Evolutionary conservation across 345 rosid species (phyloP).

Genomic region (Populus davidiana): DNA sequence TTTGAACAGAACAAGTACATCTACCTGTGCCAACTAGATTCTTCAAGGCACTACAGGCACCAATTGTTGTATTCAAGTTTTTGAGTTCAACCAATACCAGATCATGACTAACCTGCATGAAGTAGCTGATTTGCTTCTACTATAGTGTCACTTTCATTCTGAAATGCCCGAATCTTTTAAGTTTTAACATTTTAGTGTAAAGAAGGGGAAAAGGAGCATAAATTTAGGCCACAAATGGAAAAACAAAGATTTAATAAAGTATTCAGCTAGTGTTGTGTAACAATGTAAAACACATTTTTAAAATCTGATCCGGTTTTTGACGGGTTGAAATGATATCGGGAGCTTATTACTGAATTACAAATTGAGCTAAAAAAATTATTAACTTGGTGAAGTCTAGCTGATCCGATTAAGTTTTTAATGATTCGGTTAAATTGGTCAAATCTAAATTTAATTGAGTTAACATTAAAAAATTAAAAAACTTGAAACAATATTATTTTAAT

Average conservation of each 20-base stretch:
- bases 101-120: background rate
- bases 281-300: too few relatives aligned
- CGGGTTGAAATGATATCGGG: too few relatives aligned
- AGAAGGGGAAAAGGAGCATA: background rate
- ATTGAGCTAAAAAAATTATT: too few relatives aligned
- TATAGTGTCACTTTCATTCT: background rate
- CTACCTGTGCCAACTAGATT: background rate
- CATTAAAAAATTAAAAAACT: too few relatives aligned
- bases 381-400: too few relatives aligned
- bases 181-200: background rate
- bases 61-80: background rate
- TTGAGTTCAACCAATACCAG: background rate
- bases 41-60: background rate
- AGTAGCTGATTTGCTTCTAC: background rate
- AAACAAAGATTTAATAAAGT: background rate
- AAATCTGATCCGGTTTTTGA: too few relatives aligned
- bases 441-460: too few relatives aligned
- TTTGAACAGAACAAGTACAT: background rate
- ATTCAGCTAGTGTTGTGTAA: background rate
- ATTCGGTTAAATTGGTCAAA: too few relatives aligned
- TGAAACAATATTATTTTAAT: too few relatives aligned
- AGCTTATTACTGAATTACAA: rapidly evolving
- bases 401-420: too few relatives aligned
- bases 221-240: background rate
- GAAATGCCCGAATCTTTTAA: background rate